Evolutionary conservation across 2,329 filamentous ascomycete genomes (phyloP), one percentile per base, ranked within the genome.

Genomic region (Aspergillus fumigatus): DNA sequence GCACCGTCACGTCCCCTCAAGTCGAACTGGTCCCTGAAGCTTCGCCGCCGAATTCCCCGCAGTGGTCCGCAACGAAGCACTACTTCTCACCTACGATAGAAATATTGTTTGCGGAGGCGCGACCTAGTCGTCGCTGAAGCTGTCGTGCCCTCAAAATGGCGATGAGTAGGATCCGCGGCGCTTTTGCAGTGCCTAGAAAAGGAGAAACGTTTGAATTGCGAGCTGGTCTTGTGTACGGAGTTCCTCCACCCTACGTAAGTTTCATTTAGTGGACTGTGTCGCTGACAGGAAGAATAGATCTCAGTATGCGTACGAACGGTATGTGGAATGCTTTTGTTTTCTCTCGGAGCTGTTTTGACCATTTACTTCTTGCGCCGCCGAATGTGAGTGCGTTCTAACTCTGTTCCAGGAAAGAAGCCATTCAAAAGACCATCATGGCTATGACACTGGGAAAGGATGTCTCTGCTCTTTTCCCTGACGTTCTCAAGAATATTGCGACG

Each of bases 401-500:
- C 47, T 58, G 27, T 43, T 54, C 48, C 60, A 85, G 92, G 70
- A 99, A 99, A 77, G 94, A 99, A 80, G 90, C 94, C 25, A 99
- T 99, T 67, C 94, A 99, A 74, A 97, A 96, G 83, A 99, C 94
- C 63, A 99, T 99, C 79, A 97, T 97, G 92, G 92, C 94, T 73
- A 99, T 99, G 94, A 99, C 94, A 1, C 76, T 99, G 67, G 94
- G 94, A 75, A 99, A 99, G 77, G 94, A 99, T 78, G 94, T 99
- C 58, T 99, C 94, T 53, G 90, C 92, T 55, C 80, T 99, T 62
- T 99, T 99, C 73, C 94, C 94, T 1, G 94, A 99, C 72, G 94
- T 99, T 35, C 81, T 99, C 62, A 99, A 99, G 83, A 99, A 99
- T 72, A 99, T 99, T 75, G 94, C 94, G 57, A 99, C 94, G 1